Evolutionary conservation across 139 green algal genomes (phyloP), one percentile per base, ranked within the genome.

Genomic region (Dunaliella primolecta): DNA sequence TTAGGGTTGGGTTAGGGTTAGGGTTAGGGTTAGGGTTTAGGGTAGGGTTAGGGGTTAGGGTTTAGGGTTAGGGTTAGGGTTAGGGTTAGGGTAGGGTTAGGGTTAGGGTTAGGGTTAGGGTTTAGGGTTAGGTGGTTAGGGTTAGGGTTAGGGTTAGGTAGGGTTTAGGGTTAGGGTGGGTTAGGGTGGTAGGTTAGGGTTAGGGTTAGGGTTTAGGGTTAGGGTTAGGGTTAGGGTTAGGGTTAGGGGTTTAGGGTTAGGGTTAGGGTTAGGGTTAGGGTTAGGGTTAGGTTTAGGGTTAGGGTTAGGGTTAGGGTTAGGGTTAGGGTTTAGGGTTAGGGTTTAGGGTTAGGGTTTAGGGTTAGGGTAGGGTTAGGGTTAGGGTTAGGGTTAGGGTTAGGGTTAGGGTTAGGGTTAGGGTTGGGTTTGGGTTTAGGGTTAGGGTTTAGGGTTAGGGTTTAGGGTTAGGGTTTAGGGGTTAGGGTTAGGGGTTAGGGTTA

Each of bases 141-240:
- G 56, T 72, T 72, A 72, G 56, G 56, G 56, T 72, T 72, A 72
- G 56, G 56, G 56, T 72, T 72, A 72, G n/a, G n/a, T n/a, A n/a
- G n/a, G n/a, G n/a, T n/a, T n/a, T n/a, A n/a, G n/a, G n/a, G n/a
- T n/a, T n/a, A 23, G 56, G 56, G 20, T 72, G 23, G 56, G 56
- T 20, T 72, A n/a, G 23, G 56, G 56, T 20, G 20, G 20, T 29
- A 23, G 56, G 56, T 72, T 72, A 72, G 56, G 56, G 56, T 72
- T 72, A 72, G 56, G 56, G 56, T 72, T 72, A 72, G 56, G 56
- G 56, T 72, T 72, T 29, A 23, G 56, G 56, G 20, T 72, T 29
- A 23, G 56, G 56, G 20, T 72, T 29, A 23, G 56, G 56, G 20
- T 72, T 29, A 23, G 56, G 56, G 20, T n/a, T n/a, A n/a, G n/a